Conservation (phyloP, 169 alveolate species). For the Plasmodium blacklocki region DNA sequence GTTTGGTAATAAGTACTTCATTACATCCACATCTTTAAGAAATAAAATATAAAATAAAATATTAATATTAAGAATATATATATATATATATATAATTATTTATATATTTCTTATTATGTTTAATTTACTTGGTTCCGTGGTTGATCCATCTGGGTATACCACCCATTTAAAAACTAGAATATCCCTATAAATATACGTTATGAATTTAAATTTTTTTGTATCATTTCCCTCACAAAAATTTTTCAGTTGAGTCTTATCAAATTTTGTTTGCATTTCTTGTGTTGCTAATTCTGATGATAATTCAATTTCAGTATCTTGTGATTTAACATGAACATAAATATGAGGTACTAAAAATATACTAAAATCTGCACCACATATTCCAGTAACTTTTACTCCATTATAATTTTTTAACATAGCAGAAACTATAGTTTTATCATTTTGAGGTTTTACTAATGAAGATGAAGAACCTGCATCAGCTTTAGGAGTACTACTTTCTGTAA, state of each 20-base stretch:
- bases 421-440: neutral
- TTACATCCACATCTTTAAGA: neutral
- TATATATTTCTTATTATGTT: neutral
- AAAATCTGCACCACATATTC: constrained; percentile 35
- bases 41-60: neutral
- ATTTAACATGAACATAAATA: neutral
- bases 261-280: neutral
- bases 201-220: neutral
- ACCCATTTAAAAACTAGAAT: constrained; percentile 3
- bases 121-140: constrained; percentile 6
- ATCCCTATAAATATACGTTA: neutral
- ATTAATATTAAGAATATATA: neutral
- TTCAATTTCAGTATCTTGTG: neutral
- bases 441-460: neutral
- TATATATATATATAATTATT: neutral
- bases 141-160: neutral
- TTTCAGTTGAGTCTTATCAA: neutral
- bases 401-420: constrained; percentile 3
- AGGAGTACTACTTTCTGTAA: too few relatives aligned
- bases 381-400: constrained; percentile 16
- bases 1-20: neutral
- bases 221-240: neutral
- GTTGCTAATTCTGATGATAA: neutral
- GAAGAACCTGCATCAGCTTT: too few relatives aligned
- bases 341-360: constrained; percentile 17